Evolutionary conservation across 257 asterid genomes (phyloP).

Genomic region (Verbena officinalis): DNA sequence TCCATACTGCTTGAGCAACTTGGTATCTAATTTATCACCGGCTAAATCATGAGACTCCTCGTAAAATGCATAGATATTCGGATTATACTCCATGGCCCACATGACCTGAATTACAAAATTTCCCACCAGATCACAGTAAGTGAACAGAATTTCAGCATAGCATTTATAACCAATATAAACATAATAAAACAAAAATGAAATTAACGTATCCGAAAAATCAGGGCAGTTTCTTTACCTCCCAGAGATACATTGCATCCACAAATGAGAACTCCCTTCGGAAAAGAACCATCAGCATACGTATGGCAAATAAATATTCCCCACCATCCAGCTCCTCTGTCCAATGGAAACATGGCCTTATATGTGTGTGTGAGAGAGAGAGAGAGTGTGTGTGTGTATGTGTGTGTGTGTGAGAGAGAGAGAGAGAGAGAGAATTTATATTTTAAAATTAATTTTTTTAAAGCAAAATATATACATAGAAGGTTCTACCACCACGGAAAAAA

Average conservation of each 20-base stretch:
- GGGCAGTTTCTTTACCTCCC: slow-evolving; percentile 70
- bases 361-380: slow-evolving; percentile 23
- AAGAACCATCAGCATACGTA: slow-evolving; percentile 97
- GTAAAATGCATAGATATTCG: slow-evolving; percentile 59
- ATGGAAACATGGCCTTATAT: slow-evolving; percentile 31
- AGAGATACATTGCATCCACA: slow-evolving; percentile 84
- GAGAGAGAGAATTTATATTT: background rate
- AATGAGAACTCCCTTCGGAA: slow-evolving; percentile 95
- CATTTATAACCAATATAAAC: background rate
- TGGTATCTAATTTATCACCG: slow-evolving; percentile 48
- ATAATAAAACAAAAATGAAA: background rate
- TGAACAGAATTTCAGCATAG: slow-evolving; percentile 4
- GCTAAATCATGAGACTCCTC: slow-evolving; percentile 55
- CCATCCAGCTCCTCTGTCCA: slow-evolving; percentile 93
- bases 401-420: slow-evolving; percentile 11
- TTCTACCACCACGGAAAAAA: slow-evolving; percentile 30
- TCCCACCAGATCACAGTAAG: background rate
- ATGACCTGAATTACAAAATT: slow-evolving; percentile 55
- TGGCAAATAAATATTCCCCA: slow-evolving; percentile 92
- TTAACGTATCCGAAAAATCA: background rate
- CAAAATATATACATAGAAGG: slow-evolving; percentile 10
- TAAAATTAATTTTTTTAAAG: slow-evolving; percentile 18
- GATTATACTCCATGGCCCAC: slow-evolving; percentile 99
- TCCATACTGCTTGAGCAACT: slow-evolving; percentile 74
- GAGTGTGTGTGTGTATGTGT: too few relatives aligned